A percentile compares a stretch with the other conserved stretches of the same genome.
Evolutionary conservation across 202 grass and related monocot species (phyloP).

Genomic region (Setaria viridis): DNA sequence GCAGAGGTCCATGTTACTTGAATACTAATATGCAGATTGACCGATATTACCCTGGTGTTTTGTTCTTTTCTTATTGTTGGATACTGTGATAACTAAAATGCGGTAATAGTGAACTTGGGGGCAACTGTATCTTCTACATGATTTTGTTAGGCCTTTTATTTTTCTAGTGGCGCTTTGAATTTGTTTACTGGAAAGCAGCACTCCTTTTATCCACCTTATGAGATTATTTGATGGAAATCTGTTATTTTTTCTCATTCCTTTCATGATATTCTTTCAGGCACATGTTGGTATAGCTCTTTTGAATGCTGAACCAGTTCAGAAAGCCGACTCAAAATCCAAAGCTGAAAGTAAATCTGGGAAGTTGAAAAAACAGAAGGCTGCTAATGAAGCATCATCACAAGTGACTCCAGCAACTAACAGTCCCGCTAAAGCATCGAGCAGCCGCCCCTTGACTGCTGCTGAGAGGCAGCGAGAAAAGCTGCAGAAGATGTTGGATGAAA

Average conservation of each 20-base stretch:
- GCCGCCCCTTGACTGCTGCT: constrained; percentile 68
- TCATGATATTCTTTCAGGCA: constrained; percentile 62
- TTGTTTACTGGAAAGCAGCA: constrained; percentile 35
- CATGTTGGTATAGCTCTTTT: constrained; percentile 96
- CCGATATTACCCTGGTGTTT: constrained; percentile 24
- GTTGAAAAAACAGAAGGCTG: constrained; percentile 66
- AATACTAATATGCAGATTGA: constrained; percentile 17
- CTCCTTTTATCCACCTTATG: constrained; percentile 9
- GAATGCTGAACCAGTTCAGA: constrained; percentile 80
- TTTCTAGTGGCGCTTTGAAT: constrained; percentile 16
- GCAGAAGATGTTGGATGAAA: constrained; percentile 94
- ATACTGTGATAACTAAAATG: not conserved
- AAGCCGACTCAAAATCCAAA: constrained; percentile 71
- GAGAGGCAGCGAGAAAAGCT: constrained; percentile 85
- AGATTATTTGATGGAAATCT: constrained; percentile 30
- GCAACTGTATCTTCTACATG: not conserved
- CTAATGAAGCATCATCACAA: constrained; percentile 61
- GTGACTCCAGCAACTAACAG: constrained; percentile 46
- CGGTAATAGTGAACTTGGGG: not conserved
- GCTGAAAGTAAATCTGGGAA: constrained; percentile 77
- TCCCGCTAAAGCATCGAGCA: constrained; percentile 52
- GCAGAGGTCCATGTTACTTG: constrained; percentile 1
- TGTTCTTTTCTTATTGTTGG: constrained; percentile 31
- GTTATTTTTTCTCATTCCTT: constrained; percentile 4
- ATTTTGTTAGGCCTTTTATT: not conserved